Conservation (phyloP, 345 rosid species). For the Noccaea caerulescens region DNA sequence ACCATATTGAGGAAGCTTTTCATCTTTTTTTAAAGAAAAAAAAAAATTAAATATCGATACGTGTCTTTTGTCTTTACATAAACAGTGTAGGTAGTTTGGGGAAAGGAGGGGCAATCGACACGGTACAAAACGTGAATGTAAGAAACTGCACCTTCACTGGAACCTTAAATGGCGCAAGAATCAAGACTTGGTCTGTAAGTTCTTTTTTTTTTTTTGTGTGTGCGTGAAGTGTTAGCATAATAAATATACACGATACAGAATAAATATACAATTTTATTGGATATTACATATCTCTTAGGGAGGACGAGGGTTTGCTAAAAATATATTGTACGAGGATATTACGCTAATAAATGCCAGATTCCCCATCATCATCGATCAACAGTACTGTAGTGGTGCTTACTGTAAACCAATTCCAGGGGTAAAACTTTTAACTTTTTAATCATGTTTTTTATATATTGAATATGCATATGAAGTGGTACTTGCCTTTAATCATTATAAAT, state of each 20-base stretch:
- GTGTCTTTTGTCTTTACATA: no score
- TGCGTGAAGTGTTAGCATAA: not conserved
- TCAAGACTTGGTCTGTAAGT: constrained; percentile 30
- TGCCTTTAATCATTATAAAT: no score
- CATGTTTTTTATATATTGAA: not conserved
- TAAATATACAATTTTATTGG: not conserved
- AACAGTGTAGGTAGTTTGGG: constrained; percentile 26
- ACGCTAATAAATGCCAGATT: constrained; percentile 1
- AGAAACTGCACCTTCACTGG: constrained; percentile 10
- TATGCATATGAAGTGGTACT: no score
- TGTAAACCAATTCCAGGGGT: not conserved
- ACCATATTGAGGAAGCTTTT: no score
- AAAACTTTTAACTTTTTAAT: not conserved
- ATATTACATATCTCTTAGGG: not conserved
- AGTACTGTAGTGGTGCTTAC: not conserved
- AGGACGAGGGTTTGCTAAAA: constrained; percentile 22
- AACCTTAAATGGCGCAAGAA: constrained; percentile 34
- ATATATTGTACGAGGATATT: constrained; percentile 25
- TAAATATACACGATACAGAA: not conserved
- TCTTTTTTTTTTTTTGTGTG: not conserved
- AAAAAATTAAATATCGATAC: no score
- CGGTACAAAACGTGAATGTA: constrained; percentile 23
- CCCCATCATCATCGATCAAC: constrained; percentile 35
- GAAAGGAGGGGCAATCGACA: not conserved
- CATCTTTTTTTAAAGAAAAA: no score